Conservation (phyloP, 2,329 filamentous ascomycete genomes). For the Monilinia laxa region DNA sequence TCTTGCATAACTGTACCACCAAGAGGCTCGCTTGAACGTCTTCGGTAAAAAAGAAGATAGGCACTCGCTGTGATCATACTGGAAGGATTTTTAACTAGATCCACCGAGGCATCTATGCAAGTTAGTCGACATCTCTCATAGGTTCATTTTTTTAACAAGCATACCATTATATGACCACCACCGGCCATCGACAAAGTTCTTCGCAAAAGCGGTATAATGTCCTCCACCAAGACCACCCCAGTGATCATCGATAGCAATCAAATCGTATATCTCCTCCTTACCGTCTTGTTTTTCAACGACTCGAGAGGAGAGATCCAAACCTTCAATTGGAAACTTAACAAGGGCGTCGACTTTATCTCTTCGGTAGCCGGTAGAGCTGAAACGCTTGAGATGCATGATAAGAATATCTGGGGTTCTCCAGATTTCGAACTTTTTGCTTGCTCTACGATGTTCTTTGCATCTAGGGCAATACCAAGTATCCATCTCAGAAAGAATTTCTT, state of each 20-base stretch:
- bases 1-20: slow-evolving; percentile 74
- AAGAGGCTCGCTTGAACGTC: slow-evolving; percentile 72
- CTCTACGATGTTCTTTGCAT: slow-evolving; percentile 89
- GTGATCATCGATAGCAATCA: slow-evolving; percentile 95
- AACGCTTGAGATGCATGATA: slow-evolving; percentile 92
- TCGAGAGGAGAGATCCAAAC: slow-evolving; percentile 75
- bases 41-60: slow-evolving; percentile 94
- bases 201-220: slow-evolving; percentile 92
- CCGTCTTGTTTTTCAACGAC: slow-evolving; percentile 78
- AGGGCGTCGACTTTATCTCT: slow-evolving; percentile 88
- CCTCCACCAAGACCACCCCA: slow-evolving; percentile 90
- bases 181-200: slow-evolving; percentile 82
- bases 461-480: slow-evolving; percentile 97
- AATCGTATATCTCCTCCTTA: slow-evolving; percentile 83
- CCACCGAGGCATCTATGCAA: slow-evolving; percentile 69
- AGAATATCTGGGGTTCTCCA: slow-evolving; percentile 97
- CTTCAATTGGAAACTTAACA: slow-evolving; percentile 88
- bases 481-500: slow-evolving; percentile 89
- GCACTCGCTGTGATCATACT: slow-evolving; percentile 72
- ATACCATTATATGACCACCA: slow-evolving; percentile 98
- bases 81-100: slow-evolving; percentile 57
- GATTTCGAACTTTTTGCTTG: slow-evolving; percentile 93
- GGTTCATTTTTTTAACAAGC: slow-evolving; percentile 35
- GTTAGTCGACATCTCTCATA: slow-evolving; percentile 44
- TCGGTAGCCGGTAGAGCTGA: slow-evolving; percentile 78